Conservation (phyloP, 2,329 filamentous ascomycete genomes). For the Emmonsia crescens region DNA sequence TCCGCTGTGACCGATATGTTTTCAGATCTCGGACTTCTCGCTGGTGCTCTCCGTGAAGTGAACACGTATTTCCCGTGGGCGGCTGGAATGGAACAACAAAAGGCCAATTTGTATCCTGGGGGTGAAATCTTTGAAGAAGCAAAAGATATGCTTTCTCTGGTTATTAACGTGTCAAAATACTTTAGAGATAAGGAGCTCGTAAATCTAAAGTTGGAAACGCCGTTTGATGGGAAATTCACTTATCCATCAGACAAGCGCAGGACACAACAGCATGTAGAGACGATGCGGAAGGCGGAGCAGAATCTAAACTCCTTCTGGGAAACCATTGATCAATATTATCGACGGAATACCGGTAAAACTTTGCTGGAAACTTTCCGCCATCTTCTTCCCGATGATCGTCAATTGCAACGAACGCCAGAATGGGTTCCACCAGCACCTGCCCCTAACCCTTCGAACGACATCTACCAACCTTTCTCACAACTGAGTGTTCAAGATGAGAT, state of each 20-base stretch:
- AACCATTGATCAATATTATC: slow-evolving; percentile 19
- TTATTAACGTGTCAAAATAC: not conserved
- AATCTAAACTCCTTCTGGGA: slow-evolving; percentile 41
- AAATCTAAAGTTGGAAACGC: slow-evolving; percentile 1
- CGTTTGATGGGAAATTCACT: slow-evolving; percentile 28
- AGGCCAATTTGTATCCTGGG: slow-evolving; percentile 12
- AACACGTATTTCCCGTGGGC: slow-evolving; percentile 40
- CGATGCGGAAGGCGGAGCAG: slow-evolving; percentile 37
- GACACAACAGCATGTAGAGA: slow-evolving; percentile 35
- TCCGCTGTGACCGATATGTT: slow-evolving; percentile 26
- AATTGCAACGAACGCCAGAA: slow-evolving; percentile 37
- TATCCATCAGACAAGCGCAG: slow-evolving; percentile 40
- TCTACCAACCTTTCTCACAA: not conserved
- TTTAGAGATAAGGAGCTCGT: not conserved
- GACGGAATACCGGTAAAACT: slow-evolving; percentile 1
- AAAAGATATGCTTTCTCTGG: not conserved
- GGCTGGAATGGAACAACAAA: slow-evolving; percentile 19
- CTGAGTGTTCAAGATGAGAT: not conserved
- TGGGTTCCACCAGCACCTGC: slow-evolving; percentile 31
- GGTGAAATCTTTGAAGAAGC: not conserved
- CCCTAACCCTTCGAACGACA: not conserved
- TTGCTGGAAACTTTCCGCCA: slow-evolving; percentile 4
- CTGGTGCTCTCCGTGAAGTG: slow-evolving; percentile 36
- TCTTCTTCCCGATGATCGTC: slow-evolving; percentile 1
- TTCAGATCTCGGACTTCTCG: slow-evolving; percentile 37